Base-by-base conservation (phyloP, 768 basidiomycete genomes). In the Tylopilus sp. region DNA sequence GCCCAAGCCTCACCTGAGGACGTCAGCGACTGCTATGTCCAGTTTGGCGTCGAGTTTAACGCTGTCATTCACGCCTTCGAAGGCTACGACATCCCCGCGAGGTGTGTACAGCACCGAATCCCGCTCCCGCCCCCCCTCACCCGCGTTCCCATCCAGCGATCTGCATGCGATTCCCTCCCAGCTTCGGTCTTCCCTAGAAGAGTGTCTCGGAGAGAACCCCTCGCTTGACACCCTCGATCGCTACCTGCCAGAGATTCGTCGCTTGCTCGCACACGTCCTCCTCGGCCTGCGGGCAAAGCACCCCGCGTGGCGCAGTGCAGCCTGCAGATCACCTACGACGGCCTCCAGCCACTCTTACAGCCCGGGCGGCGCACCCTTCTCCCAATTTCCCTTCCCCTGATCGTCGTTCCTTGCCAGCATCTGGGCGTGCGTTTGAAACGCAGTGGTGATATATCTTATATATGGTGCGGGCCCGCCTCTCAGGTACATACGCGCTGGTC, bases 1-100 rank as follows among this genome's bases (percentile, higher is more conserved):
- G 73, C 76, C 3, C 72, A 78, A 40, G 82, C 82, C 1, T 70
- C 77, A 2, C 86, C 91, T 47, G 72, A 69, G 13, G 75, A 91
- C 62, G 91, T 98, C 61, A 91, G 88, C 75, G 84, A 95, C 67
- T 80, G 89, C 47, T 98, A 93, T 67, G 89, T 98, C 48, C 79
- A 83, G 59, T 80, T 97, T 15, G 93, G 92, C 40, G 87, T 88
- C 62, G 87, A 94, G 58, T 95, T 97, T 74, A 93, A 94, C 68
- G 70, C 77, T 3, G 85, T 85, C 38, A 79, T 91, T 20, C 75
- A 71, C 35, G 89, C 92, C 0, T 97, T 98, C 63, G 77, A 80
- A 10, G 72, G 75, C 30, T 80, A 86, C 58, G 76, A 80, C 36
- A 90, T 98, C 55, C 79, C 85, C 53, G 81, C 94, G 60, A 84